phyloP scores from a whole-genome alignment of 2,329 filamentous ascomycete species.

The Colletotrichum cordylinicola region DNA sequence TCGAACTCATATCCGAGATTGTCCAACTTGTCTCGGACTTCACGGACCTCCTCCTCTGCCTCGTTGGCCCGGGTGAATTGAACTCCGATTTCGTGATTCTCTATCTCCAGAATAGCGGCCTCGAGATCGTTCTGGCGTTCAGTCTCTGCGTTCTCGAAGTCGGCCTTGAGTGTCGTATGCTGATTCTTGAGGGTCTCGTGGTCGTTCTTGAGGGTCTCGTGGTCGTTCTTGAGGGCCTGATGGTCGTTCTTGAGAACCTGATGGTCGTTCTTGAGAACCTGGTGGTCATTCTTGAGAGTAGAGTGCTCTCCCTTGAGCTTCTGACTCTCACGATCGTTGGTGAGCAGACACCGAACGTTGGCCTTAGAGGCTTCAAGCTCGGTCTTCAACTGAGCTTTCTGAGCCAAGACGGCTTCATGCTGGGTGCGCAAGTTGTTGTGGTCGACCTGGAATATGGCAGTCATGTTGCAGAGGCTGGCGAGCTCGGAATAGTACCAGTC shows the following conservation, averaged over 20 bases:
- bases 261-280: not conserved
- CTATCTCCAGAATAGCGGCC: no score
- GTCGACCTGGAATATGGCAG: not conserved
- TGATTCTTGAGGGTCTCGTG: not conserved
- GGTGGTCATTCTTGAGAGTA: not conserved
- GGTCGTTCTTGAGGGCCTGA: no score
- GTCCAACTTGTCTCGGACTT: not conserved
- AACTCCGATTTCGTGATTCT: no score
- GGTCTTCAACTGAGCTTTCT: not conserved
- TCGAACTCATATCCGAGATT: not conserved
- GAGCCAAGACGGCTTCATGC: not conserved
- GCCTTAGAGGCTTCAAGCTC: not conserved
- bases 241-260: no score
- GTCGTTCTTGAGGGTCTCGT: no score
- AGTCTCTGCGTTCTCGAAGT: not conserved
- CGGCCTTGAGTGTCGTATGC: not conserved
- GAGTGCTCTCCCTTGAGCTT: not conserved
- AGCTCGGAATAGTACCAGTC: not conserved
- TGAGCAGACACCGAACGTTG: not conserved
- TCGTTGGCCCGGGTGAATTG: no score
- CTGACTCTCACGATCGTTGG: not conserved
- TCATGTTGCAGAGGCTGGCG: not conserved
- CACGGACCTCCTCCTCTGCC: not conserved
- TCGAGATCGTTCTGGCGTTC: no score
- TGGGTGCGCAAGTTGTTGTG: not conserved